Evolutionary conservation across 2,329 filamentous ascomycete genomes (phyloP).

Genomic region (Remersonia thermophila): DNA sequence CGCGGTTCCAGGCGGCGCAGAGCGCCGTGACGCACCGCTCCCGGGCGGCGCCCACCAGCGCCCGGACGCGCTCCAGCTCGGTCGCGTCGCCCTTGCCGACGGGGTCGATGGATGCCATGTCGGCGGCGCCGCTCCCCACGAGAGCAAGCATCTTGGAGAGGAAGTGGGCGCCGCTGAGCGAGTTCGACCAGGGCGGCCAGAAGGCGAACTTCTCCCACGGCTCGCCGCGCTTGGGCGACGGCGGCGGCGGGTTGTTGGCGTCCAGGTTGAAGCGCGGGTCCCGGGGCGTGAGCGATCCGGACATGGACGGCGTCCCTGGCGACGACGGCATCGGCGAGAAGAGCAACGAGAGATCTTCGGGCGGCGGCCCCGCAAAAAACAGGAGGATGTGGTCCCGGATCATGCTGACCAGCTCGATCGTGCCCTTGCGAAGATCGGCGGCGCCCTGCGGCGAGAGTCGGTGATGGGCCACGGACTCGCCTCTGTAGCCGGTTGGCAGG

Average conservation of each 20-base stretch:
- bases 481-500: constrained; percentile 69
- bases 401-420: constrained; percentile 69
- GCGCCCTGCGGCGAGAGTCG: constrained; percentile 60
- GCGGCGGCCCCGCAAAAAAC: constrained; percentile 79
- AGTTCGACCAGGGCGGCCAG: constrained; percentile 89
- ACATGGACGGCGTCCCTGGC: constrained; percentile 41
- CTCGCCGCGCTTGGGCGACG: constrained; percentile 67
- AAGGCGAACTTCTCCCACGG: constrained; percentile 91
- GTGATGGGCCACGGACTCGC: constrained; percentile 71
- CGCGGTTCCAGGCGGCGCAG: constrained; percentile 83
- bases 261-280: constrained; percentile 74
- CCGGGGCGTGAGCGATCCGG: constrained; percentile 37
- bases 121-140: constrained; percentile 75
- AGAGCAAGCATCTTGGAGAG: constrained; percentile 69
- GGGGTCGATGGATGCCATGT: constrained; percentile 65
- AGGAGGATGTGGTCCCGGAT: constrained; percentile 66
- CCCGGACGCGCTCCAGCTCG: constrained; percentile 59
- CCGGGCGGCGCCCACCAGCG: constrained; percentile 63
- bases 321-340: constrained; percentile 72
- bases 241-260: constrained; percentile 60
- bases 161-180: constrained; percentile 83
- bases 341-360: constrained; percentile 79
- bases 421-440: constrained; percentile 60
- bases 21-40: constrained; percentile 79
- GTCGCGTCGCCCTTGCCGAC: constrained; percentile 42